phyloP scores from a whole-genome alignment of 1,284 basidiomycete species.

The Cryptococcus deneoformans region DNA sequence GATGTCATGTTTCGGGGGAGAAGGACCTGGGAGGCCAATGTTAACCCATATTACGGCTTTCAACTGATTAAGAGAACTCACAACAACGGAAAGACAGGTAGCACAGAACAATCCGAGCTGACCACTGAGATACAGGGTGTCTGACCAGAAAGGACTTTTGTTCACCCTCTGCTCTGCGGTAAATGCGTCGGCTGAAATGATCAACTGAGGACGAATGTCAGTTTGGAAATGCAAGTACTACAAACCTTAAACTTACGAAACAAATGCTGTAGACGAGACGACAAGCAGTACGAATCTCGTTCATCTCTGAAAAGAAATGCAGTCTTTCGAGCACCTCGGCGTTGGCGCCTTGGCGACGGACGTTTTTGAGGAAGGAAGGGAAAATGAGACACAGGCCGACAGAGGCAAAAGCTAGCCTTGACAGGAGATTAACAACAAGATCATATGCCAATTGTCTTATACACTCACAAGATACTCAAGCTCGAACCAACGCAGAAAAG shows the following conservation, averaged over 20 bases:
- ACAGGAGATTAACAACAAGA: constrained; percentile 3
- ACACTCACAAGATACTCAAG: constrained; percentile 24
- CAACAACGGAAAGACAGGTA: constrained; percentile 27
- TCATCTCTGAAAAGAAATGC: constrained; percentile 32
- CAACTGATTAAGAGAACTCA: constrained; percentile 1
- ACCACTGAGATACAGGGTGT: constrained; percentile 19
- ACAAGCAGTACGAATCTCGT: constrained; percentile 27
- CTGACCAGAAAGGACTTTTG: constrained; percentile 21
- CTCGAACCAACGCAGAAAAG: constrained; percentile 29
- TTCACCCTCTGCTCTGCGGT: constrained; percentile 23
- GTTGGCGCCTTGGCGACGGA: constrained; percentile 26
- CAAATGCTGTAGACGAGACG: constrained; percentile 24
- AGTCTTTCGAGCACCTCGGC: constrained; percentile 34
- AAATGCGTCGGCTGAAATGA: constrained; percentile 25
- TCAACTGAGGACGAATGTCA: constrained; percentile 12
- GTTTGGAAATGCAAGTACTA: background rate
- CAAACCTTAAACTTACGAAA: constrained; percentile 18
- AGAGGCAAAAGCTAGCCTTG: constrained; percentile 21
- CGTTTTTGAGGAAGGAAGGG: constrained; percentile 18
- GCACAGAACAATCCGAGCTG: constrained; percentile 26
- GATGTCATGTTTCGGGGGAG: constrained; percentile 38
- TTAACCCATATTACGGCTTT: background rate
- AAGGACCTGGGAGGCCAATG: constrained; percentile 19
- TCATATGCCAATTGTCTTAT: background rate
- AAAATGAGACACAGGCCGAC: constrained; percentile 22